Base-by-base conservation (phyloP, 257 asterid genomes). In the Penstemon newberryi region DNA sequence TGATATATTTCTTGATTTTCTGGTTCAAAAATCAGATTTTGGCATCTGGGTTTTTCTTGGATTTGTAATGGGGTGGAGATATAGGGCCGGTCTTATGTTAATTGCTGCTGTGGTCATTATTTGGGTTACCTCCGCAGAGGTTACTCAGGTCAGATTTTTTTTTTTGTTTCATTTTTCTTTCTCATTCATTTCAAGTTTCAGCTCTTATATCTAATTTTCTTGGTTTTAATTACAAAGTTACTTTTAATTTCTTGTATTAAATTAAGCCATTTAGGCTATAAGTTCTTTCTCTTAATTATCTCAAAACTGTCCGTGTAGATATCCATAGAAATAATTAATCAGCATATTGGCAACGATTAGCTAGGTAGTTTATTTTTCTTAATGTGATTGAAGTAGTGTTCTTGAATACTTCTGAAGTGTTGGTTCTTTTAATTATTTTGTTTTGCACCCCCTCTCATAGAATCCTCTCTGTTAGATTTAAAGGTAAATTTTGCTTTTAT, bases 101-200 rank as follows among this genome's bases (percentile, higher is more conserved):
- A 93, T 93, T 82, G 93, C 91, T 63, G 86, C 96, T 60, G 99
- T 93, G 59, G 99, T 93, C 67, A 70, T 91, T 72, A 93, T 93
- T 74, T 93, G 99, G 99, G 99, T 93, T 62, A 84, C 96, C 75
- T 93, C 99, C 36, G 99, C 99, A 38, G 99, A 93, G 87, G 97
- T 93, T 70, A 93, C 99, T 44, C 99, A 93, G 99, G 99, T 93
- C 57, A 40, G 53, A 39, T 25, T 33, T 61, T 62, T 51, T 47
- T 50, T 2, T 25, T 25, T 15, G 18, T 25, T 25, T 25, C 33
- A 25, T 40, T 40, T 46, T 46, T 36, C 18, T 65, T 39, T 54
- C 7, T 63, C 58, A 46, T 5, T 54, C 9, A 25, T 33, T 53
- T 54, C 11, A 12, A 25, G 10, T 0, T 55, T 69, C 5, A 65